Percentiles rank a stretch among this genome's conserved stretches.
These are phyloP conservation scores for Leccinum holopus DNA, from an alignment of 1,284 basidiomycete species.

Conservation along the genomic window DNA sequence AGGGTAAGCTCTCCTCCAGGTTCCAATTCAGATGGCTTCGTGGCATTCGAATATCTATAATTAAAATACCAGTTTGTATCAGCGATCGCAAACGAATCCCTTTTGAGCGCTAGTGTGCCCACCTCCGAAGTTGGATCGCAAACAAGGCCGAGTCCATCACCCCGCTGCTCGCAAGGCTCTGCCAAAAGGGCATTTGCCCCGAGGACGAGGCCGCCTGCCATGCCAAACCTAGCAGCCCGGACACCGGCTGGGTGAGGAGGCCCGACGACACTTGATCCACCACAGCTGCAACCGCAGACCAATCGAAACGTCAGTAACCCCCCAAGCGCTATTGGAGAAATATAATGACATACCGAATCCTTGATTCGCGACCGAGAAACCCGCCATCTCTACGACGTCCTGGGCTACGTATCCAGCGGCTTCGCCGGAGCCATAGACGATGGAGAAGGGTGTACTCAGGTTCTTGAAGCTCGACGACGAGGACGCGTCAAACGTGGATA, in stretches of 20 bases:
- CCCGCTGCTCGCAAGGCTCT: conserved; percentile 41
- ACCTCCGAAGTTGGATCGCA: conserved; percentile 38
- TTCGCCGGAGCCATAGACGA: conserved; percentile 28
- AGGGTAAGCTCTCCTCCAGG: conserved; percentile 32
- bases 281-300: conserved; percentile 19
- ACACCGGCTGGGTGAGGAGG: conserved; percentile 24
- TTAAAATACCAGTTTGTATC: neutral
- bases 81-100: neutral
- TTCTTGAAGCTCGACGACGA: conserved; percentile 33
- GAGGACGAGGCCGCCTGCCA: conserved; percentile 30
- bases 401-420: conserved; percentile 36
- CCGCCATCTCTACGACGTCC: conserved; percentile 45
- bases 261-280: conserved; percentile 14
- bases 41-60: conserved; percentile 29
- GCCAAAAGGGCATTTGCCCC: conserved; percentile 44
- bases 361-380: conserved; percentile 43
- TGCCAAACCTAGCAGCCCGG: conserved; percentile 30
- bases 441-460: conserved; percentile 11
- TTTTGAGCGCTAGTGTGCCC: neutral
- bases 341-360: conserved; percentile 36
- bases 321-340: conserved; percentile 8
- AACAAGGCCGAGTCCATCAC: conserved; percentile 39
- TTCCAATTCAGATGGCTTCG: conserved; percentile 23
- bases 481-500: conserved; percentile 20
- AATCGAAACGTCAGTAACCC: neutral